phyloP scores from a whole-genome alignment of 441 rosid species.

The Mallotus repandus region DNA sequence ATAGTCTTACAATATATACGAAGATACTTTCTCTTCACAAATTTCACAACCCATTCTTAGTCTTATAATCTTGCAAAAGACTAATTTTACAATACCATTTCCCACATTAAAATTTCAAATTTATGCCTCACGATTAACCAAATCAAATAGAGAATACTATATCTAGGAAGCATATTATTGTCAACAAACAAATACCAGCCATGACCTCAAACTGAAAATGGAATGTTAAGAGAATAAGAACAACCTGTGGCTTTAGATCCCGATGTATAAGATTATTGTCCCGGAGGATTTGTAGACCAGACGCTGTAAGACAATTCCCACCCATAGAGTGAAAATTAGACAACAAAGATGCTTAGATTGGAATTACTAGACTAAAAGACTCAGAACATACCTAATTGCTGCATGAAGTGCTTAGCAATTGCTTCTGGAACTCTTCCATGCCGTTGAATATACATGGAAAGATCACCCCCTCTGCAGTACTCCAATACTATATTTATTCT shows the following conservation, averaged over 20 bases:
- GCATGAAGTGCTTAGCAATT: conserved; percentile 90
- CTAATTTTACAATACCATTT: neutral
- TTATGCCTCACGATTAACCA: neutral
- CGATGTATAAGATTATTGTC: conserved; percentile 95
- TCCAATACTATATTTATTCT: conserved; percentile 83
- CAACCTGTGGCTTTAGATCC: conserved; percentile 97
- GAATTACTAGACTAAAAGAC: conserved; percentile 5
- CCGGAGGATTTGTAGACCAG: conserved; percentile 85
- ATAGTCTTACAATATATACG: neutral
- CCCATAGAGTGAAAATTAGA: conserved; percentile 15
- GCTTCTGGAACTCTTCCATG: conserved; percentile 72
- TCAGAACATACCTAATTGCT: conserved; percentile 47
- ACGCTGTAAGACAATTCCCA: conserved; percentile 42
- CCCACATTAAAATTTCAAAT: neutral
- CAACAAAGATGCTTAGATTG: conserved; percentile 16
- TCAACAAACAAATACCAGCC: no score
- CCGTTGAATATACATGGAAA: conserved; percentile 76
- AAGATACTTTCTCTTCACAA: neutral
- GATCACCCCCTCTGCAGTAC: conserved; percentile 93
- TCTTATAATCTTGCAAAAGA: neutral
- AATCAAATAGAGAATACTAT: neutral
- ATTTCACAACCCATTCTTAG: neutral
- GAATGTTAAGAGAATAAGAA: conserved; percentile 16
- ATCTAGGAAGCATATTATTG: no score
- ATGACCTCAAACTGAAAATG: conserved; percentile 2